phyloP scores from a whole-genome alignment of 495 filamentous ascomycete genomes.

The Geoglossum glabrum region DNA sequence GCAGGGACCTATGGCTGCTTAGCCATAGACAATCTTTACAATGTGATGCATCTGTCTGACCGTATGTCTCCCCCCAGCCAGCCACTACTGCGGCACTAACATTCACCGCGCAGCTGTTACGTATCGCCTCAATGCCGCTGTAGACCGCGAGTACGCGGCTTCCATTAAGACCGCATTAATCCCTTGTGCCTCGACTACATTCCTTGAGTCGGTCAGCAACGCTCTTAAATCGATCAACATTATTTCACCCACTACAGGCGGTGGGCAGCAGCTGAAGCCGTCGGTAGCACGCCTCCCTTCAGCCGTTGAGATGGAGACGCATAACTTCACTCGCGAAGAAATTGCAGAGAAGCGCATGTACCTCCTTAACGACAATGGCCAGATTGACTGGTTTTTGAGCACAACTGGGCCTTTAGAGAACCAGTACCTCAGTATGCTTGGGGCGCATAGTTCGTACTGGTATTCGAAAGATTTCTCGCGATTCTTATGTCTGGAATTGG shows the following conservation, averaged over 20 bases:
- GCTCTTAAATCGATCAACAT: slow-evolving; percentile 35
- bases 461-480: slow-evolving; percentile 63
- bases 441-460: slow-evolving; percentile 95
- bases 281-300: slow-evolving; percentile 50
- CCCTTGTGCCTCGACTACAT: slow-evolving; percentile 46
- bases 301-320: slow-evolving; percentile 83
- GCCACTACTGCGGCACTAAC: neutral
- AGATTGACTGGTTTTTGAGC: slow-evolving; percentile 73
- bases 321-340: slow-evolving; percentile 84
- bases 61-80: slow-evolving; percentile 16
- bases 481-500: slow-evolving; percentile 72
- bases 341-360: slow-evolving; percentile 76
- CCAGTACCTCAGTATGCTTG: slow-evolving; percentile 92
- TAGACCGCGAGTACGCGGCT: slow-evolving; percentile 60
- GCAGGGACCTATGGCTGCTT: slow-evolving; percentile 69
- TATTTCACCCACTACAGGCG: slow-evolving; percentile 8
- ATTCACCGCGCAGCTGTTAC: slow-evolving; percentile 36
- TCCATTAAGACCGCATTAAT: slow-evolving; percentile 59
- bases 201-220: slow-evolving; percentile 44
- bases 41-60: slow-evolving; percentile 54
- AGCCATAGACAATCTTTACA: slow-evolving; percentile 91
- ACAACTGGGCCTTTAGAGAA: slow-evolving; percentile 72
- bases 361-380: slow-evolving; percentile 84
- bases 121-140: slow-evolving; percentile 76
- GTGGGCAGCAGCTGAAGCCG: slow-evolving; percentile 18